These are phyloP conservation scores for Aspergillus unguis DNA, from an alignment of 2,329 filamentous ascomycete genomes.

Conservation along the genomic window DNA sequence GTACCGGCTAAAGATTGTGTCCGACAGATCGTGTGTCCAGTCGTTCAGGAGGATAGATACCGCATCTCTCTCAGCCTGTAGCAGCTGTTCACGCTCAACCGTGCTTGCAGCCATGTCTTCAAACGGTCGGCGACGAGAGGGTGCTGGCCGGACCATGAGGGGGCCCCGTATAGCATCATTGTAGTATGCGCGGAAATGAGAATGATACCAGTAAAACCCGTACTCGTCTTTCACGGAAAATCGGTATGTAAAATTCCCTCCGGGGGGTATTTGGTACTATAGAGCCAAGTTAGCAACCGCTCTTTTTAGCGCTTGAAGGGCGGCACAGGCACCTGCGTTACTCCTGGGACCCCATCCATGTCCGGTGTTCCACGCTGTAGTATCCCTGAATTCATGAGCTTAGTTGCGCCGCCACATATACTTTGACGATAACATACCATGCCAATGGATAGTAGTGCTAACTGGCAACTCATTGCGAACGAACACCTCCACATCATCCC, in stretches of 20 bases:
- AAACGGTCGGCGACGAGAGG: background rate
- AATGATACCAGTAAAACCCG: constrained; percentile 2
- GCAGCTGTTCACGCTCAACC: background rate
- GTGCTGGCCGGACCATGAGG: background rate
- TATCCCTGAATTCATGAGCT: background rate
- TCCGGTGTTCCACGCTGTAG: constrained; percentile 1
- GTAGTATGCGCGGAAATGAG: constrained; percentile 1
- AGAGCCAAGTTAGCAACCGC: background rate
- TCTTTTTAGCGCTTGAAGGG: background rate
- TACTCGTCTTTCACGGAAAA: background rate
- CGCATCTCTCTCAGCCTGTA: constrained; percentile 1
- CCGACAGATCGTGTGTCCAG: background rate
- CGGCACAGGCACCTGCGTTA: background rate
- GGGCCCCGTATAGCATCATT: background rate
- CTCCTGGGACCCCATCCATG: constrained; percentile 1
- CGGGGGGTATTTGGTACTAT: background rate
- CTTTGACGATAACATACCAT: constrained; percentile 1
- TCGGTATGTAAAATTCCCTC: background rate
- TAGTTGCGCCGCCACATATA: background rate
- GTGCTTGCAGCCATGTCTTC: background rate
- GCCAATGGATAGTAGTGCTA: constrained; percentile 1
- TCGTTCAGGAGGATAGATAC: background rate
- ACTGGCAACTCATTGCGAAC: background rate
- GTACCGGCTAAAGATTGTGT: constrained; percentile 1
- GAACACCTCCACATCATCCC: background rate